phyloP scores from a whole-genome alignment of 2,329 filamentous ascomycete genomes.

The Lachnellula arida region DNA sequence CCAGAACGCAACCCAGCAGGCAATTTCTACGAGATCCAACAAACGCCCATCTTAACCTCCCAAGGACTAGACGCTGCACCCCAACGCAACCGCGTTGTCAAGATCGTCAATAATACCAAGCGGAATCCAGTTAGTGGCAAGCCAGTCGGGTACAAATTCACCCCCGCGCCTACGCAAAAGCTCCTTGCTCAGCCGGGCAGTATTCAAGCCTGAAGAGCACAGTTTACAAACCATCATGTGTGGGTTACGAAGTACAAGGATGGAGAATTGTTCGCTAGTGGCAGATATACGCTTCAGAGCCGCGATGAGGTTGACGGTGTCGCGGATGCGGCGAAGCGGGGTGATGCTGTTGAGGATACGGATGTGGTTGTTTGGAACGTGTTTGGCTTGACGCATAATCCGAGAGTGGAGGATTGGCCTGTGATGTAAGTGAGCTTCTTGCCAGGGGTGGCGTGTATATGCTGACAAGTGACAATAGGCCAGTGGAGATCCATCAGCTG shows the following conservation, averaged over 20 bases:
- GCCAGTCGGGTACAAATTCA: constrained; percentile 79
- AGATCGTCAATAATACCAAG: constrained; percentile 77
- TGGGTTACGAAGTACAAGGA: constrained; percentile 81
- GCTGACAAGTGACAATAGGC: constrained; percentile 32
- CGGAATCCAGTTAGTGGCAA: constrained; percentile 79
- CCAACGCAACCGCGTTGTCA: constrained; percentile 64
- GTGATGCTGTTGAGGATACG: constrained; percentile 82
- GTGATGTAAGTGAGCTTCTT: constrained; percentile 54
- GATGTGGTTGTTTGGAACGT: constrained; percentile 91
- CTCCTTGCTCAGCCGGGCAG: constrained; percentile 77
- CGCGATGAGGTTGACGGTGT: constrained; percentile 25
- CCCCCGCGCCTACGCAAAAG: constrained; percentile 73
- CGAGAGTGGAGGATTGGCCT: constrained; percentile 82
- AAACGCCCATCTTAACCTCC: constrained; percentile 39
- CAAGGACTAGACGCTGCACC: constrained; percentile 42
- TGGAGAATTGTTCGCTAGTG: constrained; percentile 32
- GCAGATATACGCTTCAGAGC: constrained; percentile 32
- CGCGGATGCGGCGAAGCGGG: constrained; percentile 70
- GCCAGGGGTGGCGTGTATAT: not conserved
- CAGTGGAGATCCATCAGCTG: constrained; percentile 75
- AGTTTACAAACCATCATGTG: constrained; percentile 80
- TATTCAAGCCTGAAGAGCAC: constrained; percentile 86
- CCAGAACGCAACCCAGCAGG: constrained; percentile 47
- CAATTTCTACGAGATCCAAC: constrained; percentile 45
- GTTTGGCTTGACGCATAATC: constrained; percentile 86